Evolutionary conservation across 148 eudicot species (phyloP), one percentile per base, ranked within the genome.

Genomic region (Spergularia marina): DNA sequence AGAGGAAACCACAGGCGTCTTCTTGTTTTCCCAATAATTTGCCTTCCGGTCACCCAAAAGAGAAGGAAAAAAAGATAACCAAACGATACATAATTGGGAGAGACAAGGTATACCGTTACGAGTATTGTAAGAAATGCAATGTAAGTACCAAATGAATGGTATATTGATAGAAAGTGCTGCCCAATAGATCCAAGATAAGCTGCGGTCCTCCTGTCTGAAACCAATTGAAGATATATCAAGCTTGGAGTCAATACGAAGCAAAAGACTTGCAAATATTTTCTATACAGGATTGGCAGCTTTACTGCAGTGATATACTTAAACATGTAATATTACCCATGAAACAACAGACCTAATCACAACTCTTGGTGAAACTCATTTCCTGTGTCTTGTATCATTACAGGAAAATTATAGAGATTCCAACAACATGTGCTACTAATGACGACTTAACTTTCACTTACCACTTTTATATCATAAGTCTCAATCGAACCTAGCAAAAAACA

Each of bases 1-100:
- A 92, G 79, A n/a, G 97, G 97, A 65, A 82, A 86, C 97, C 97
- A 92, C 20, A 92, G 84, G 76, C 90, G 95, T 39, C 85, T 84
- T 79, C 83, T 90, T 67, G 95, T 90, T 77, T 67, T 89, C 82
- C 88, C 97, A 69, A 90, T 91, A 36, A 92, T 79, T 83, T 92
- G 97, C 84, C 97, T 86, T 81, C 97, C 96, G 18, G 79, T 87
- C 67, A 92, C 85, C 97, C 97, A 92, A 84, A 89, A 63, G 55
- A 92, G 93, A 65, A 92, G 95, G 83, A 89, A 90, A 74, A 89
- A 85, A 34, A 89, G 81, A 84, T 89, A 92, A 9, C 97, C 97
- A 76, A 92, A 89, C 30, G 97, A 89, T 40, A 85, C 76, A 63
- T 87, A 92, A 79, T 92, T 92, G 53, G 95, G 91, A 47, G 77